A percentile compares a stretch with the other conserved stretches of the same genome.
phyloP scores from a whole-genome alignment of 805 yeast species.

The Starmerella vaccinii region DNA sequence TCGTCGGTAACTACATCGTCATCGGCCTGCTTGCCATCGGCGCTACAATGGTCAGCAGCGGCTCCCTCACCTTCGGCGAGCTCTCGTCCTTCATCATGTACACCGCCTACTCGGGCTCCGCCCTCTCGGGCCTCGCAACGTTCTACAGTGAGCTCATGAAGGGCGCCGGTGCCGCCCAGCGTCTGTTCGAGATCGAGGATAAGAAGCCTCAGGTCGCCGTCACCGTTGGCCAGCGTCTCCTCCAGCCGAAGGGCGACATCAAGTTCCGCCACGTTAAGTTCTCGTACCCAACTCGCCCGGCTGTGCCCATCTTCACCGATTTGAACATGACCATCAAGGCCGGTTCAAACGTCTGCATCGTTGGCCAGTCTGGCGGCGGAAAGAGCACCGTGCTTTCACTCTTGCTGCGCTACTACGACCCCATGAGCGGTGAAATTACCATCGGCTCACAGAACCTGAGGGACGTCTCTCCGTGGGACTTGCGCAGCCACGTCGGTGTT shows the following conservation, averaged over 20 bases:
- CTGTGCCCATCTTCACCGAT: conserved; percentile 52
- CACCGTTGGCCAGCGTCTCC: conserved; percentile 46
- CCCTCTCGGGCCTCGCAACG: conserved; percentile 80
- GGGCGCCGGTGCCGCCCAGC: conserved; percentile 90
- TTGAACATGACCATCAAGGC: conserved; percentile 52
- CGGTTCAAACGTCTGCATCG: conserved; percentile 86
- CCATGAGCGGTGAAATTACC: conserved; percentile 49
- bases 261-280: conserved; percentile 55
- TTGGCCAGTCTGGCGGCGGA: conserved; percentile 96
- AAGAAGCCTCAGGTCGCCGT: conserved; percentile 63
- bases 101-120: conserved; percentile 87
- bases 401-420: conserved; percentile 75
- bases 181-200: conserved; percentile 79
- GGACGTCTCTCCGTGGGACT: conserved; percentile 58
- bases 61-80: conserved; percentile 76
- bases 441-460: conserved; percentile 57
- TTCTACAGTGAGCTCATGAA: conserved; percentile 93
- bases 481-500: conserved; percentile 68
- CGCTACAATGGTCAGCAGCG: conserved; percentile 65
- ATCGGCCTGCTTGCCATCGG: conserved; percentile 73
- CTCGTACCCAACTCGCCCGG: conserved; percentile 75
- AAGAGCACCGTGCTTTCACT: conserved; percentile 80
- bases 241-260: conserved; percentile 36
- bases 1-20: conserved; percentile 72
- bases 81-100: conserved; percentile 89